Evolutionary conservation across 495 filamentous ascomycete species (phyloP), one percentile per base, ranked within the genome.

Genomic region (Evernia prunastri): DNA sequence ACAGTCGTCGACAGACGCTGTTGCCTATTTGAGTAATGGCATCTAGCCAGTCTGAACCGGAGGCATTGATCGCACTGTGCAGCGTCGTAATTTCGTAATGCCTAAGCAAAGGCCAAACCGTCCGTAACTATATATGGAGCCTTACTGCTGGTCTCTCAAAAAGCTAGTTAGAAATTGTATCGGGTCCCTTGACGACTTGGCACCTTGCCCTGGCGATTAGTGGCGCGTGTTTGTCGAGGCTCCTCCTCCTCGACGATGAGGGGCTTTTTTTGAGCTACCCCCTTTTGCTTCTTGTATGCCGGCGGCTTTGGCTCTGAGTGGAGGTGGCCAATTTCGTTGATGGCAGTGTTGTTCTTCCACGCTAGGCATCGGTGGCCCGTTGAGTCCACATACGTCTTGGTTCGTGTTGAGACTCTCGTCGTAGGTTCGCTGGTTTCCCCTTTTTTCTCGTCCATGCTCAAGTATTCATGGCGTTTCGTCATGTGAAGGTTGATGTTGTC

Each of bases 271-370:
- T 63, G 53, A 43, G 78, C 75, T 37, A 67, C 49, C 27, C 66
- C 66, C 57, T 80, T 77, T 71, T 86, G 60, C 56, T 64, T 67
- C 51, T 59, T 67, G 33, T 54, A 84, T 51, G 82, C 77, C 25
- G 87, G 85, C 29, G 87, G 82, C 47, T 87, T 87, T 59, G 87
- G 84, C 64, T 93, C 84, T 49, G 87, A 87, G 71, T 98, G 94
- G 29, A 90, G 79, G 72, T 96, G 89, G 3, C 92, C 92, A 51
- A 88, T 73, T 37, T 96, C 86, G 3, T 85, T 81, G 10, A 91
- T 67, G 23, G 90, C 91, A 60, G 84, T 87, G 0, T 79, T 85
- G 72, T 97, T 98, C 47, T 79, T 80, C 95, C 95, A 98, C 17
- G 76, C 77, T 45, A 96, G 76, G 72, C 92, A 97, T 31, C 89